Evolutionary conservation across 768 basidiomycete genomes (phyloP), one percentile per base, ranked within the genome.

Genomic region (Punctularia strigosozonata): DNA sequence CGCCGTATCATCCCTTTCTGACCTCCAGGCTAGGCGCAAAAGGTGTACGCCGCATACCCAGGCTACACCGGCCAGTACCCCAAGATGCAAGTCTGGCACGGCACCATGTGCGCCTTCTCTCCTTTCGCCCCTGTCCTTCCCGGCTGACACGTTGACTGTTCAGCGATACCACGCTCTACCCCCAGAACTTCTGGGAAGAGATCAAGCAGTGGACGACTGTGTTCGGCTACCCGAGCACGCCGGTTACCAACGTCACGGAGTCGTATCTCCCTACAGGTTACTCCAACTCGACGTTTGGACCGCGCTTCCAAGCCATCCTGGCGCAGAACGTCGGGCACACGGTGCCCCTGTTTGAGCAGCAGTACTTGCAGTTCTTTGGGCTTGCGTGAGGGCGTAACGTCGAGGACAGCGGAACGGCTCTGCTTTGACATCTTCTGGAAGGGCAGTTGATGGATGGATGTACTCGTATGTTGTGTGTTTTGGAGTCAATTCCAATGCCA

Each of bases 181-280:
- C 63, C 34, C 53, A 61, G 38, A 73, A 74, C 59, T 72, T 65
- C 50, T 55, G 47, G 20, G 68, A 75, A 52, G 68, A 62, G 37
- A 58, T 74, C 47, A 69, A 71, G 49, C 61, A 75, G 47, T 75
- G 73, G 73, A 71, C 69, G 22, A 71, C 68, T 43, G 62, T 76
- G 30, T 69, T 73, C 44, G 65, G 66, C 5, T n/a, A n/a, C n/a
- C 49, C 48, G 25, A 70, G 67, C 5, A 59, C 71, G 1, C 51
- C 55, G 12, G 52, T 60, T 5, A 52, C 45, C 45, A 37, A 45
- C 31, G 62, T 57, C 34, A 46, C 55, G 28, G 68, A 68, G 49
- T 61, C 59, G 18, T 71, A 71, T 7, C 50, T 58, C 23, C 64
- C 65, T 24, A n/a, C n/a, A n/a, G n/a, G n/a, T n/a, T 73, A 69